Evolutionary conservation across 1,139 yeast species (phyloP), one percentile per base, ranked within the genome.

Genomic region (Blastobotrys petasosporus): DNA sequence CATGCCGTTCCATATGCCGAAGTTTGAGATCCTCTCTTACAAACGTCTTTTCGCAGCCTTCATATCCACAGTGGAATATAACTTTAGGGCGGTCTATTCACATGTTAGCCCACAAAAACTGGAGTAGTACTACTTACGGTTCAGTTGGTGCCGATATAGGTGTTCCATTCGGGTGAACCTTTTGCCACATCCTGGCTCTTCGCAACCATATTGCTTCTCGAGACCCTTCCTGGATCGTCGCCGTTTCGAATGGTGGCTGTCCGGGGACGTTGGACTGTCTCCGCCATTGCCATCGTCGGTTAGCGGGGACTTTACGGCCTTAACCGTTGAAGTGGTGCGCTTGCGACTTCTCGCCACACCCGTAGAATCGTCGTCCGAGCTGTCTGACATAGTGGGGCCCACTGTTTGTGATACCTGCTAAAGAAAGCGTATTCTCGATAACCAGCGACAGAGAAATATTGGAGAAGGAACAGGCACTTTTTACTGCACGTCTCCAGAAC

Each of bases 101-200:
- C 12, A n/a, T 35, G n/a, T 35, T 33, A 33, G 36, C 23, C 5
- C 11, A 13, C 32, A 30, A 30, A 30, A 30, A 11, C 15, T 32
- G 4, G 3, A n/a, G 29, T 6, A 17, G 8, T 2, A 30, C 16
- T 41, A 46, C 54, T 55, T 51, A 58, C 68, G 74, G 49, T 64
- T 67, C 17, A 63, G 55, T 49, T 61, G 64, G 47, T 70, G 75
- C 31, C 75, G 54, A 4, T 61, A 54, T 11, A 70, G 58, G 52
- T 70, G 75, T 51, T 70, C 75, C 4, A 65, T 56, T 48, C 86
- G 67, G 1, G 85, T 78, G 58, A 80, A 80, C 52, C 71, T 72
- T 63, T 80, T 80, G 8, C 77, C 80, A 59, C 86, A 80, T 34
- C 71, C 73, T 36, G 74, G 72, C 58, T 71, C 76, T 13, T 71